phyloP scores from a whole-genome alignment of 768 basidiomycete species.

The Lentinula raphanica region DNA sequence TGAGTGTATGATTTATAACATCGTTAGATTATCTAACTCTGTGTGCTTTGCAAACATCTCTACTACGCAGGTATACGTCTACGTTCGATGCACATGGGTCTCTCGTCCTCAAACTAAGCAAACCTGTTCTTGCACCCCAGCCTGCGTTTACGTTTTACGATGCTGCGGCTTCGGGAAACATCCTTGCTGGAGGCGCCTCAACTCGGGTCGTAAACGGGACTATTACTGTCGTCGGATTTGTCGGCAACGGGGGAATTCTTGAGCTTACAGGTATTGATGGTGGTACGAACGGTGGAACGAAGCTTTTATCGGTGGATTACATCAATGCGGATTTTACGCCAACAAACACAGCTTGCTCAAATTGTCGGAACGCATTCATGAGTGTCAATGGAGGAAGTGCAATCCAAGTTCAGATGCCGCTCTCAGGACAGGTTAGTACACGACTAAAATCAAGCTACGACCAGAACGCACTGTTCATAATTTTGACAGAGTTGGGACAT shows the following conservation, averaged over 20 bases:
- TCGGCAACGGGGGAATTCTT: slow-evolving; percentile 37
- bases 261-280: slow-evolving; percentile 39
- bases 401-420: slow-evolving; percentile 41
- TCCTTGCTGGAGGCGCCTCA: slow-evolving; percentile 16
- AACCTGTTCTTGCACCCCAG: slow-evolving; percentile 5
- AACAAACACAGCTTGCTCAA: slow-evolving; percentile 41
- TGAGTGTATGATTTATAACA: slow-evolving; percentile 17
- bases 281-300: slow-evolving; percentile 35
- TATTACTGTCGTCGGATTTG: slow-evolving; percentile 15
- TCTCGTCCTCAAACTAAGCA: slow-evolving; percentile 15
- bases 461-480: not conserved
- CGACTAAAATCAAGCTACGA: not conserved
- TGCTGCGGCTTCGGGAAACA: slow-evolving; percentile 11
- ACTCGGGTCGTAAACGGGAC: slow-evolving; percentile 13
- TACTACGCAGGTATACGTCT: slow-evolving; percentile 26
- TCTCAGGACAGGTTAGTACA: slow-evolving; percentile 39
- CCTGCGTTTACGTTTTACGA: slow-evolving; percentile 14
- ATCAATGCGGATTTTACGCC: slow-evolving; percentile 42
- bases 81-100: slow-evolving; percentile 15
- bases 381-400: slow-evolving; percentile 41
- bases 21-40: too few relatives aligned
- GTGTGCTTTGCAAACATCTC: not conserved
- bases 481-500: slow-evolving; percentile 40
- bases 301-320: slow-evolving; percentile 39
- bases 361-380: slow-evolving; percentile 41